phyloP scores from a whole-genome alignment of 495 filamentous ascomycete genomes.

The Bacidia rubella region DNA sequence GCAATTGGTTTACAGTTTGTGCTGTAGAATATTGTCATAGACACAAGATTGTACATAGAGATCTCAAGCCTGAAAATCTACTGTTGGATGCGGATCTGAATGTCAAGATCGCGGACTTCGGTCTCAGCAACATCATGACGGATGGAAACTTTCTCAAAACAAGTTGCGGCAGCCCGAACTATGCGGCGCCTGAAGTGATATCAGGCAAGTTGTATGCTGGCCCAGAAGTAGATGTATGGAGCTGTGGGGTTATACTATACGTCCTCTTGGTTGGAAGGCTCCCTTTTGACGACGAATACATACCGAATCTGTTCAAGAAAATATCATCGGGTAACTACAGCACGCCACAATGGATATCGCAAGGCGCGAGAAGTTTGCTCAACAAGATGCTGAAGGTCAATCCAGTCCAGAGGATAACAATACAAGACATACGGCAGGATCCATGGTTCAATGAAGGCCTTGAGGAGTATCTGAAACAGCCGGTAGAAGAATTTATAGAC shows the following conservation, averaged over 20 bases:
- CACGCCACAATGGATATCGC: conserved; percentile 74
- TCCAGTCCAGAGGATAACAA: conserved; percentile 82
- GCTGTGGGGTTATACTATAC: conserved; percentile 95
- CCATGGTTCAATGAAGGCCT: conserved; percentile 87
- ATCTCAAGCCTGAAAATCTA: conserved; percentile 94
- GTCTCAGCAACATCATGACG: conserved; percentile 98
- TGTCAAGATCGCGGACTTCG: conserved; percentile 98
- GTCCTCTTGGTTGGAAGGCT: conserved; percentile 82
- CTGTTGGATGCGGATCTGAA: conserved; percentile 87
- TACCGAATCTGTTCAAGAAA: conserved; percentile 74
- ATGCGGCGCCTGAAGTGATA: conserved; percentile 95
- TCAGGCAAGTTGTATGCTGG: conserved; percentile 95
- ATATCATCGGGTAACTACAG: conserved; percentile 82
- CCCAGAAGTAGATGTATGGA: conserved; percentile 98
- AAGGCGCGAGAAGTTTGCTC: conserved; percentile 74
- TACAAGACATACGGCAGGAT: conserved; percentile 85
- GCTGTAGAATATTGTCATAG: conserved; percentile 82
- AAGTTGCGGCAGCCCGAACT: conserved; percentile 95
- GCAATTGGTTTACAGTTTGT: no score
- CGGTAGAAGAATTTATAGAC: conserved; percentile 85
- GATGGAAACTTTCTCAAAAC: conserved; percentile 98
- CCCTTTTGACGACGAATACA: conserved; percentile 96
- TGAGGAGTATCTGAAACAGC: conserved; percentile 70
- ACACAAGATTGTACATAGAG: conserved; percentile 96
- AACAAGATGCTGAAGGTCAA: conserved; percentile 90